Base-by-base conservation (phyloP, 2,329 filamentous ascomycete species). In the Aspergillus candidus region DNA sequence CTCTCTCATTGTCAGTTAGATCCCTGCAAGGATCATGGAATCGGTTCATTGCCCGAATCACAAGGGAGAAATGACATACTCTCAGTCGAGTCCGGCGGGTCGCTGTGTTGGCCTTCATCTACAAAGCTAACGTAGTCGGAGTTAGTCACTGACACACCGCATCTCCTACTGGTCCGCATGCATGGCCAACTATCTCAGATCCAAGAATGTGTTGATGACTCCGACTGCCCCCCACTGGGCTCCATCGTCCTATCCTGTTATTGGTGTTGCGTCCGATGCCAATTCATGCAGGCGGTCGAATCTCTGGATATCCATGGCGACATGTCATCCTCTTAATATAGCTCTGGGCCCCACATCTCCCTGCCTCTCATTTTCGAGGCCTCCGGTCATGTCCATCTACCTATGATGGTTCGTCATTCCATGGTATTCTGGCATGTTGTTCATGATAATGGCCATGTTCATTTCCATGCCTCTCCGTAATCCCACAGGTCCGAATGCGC, bases 321-420 rank as follows among this genome's bases (percentile, higher is more conserved):
- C 56, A 57, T 56, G 53, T 57, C 55, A 57, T 52, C 52, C 47
- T 50, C 48, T 42, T 31, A 36, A 42, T 38, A 51, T 51, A 49
- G 50, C 40, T 49, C 43, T 44, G 43, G 37, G 41, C 51, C 43
- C 50, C 50, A 54, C 54, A 57, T 49, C 35, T 43, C 38, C 40
- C 37, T 44, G 39, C 41, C 34, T 44, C 49, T 41, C 44, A 42
- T 45, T 38, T 39, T 30, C n/a, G 17, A 33, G 40, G 44, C 43
- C 35, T 45, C 8, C 7, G 22, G 22, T 27, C 22, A 27, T 27
- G 22, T 27, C 22, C 8, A 10, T 27, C 22, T 3, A 27, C 22
- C 22, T 27, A 27, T 27, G 22, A 27, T 27, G 22, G 22, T 27
- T 27, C 22, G 22, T 27, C 22, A 10, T 27, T 7, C 6, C 3